Conservation (phyloP, 495 filamentous ascomycete species). For the Penicillium odoratum region DNA sequence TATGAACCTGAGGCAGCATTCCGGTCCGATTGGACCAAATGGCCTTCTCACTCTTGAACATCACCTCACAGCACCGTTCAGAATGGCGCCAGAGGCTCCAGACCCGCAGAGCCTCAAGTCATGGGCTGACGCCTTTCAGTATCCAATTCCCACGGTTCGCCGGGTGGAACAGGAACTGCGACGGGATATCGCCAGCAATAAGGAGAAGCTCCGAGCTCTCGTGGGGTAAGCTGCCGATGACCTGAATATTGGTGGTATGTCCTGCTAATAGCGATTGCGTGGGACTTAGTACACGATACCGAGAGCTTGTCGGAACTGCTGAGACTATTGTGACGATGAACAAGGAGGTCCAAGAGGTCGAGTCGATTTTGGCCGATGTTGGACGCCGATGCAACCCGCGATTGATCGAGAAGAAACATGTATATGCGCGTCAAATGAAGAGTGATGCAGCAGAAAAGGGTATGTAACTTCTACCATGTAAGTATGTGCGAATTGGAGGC, state of each 20-base stretch:
- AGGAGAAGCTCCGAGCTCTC: conserved; percentile 81
- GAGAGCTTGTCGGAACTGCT: conserved; percentile 88
- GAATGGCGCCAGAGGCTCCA: conserved; percentile 58
- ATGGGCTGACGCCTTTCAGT: conserved; percentile 70
- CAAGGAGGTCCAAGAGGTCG: conserved; percentile 68
- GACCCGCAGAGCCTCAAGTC: conserved; percentile 59
- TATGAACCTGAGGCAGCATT: not conserved
- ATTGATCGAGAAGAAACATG: conserved; percentile 65
- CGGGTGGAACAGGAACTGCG: conserved; percentile 65
- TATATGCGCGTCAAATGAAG: conserved; percentile 62
- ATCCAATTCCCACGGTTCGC: conserved; percentile 62
- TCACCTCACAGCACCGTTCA: conserved; percentile 14
- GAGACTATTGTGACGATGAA: conserved; percentile 92
- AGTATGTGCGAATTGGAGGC: conserved; percentile 4
- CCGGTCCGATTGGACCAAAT: conserved; percentile 6
- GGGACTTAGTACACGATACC: conserved; percentile 70
- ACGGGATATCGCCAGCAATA: conserved; percentile 72
- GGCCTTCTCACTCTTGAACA: conserved; percentile 4
- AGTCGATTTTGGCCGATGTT: conserved; percentile 67
- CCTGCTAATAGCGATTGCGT: conserved; percentile 16
- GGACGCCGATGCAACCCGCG: conserved; percentile 76
- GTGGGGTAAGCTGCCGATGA: conserved; percentile 63
- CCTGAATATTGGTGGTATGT: not conserved
- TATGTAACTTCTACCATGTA: conserved; percentile 23
- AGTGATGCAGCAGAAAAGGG: conserved; percentile 44